Percentiles rank a stretch among this genome's conserved stretches.
Evolutionary conservation across 2,329 filamentous ascomycete species (phyloP).

Genomic region (Rutstroemia sydowiana): DNA sequence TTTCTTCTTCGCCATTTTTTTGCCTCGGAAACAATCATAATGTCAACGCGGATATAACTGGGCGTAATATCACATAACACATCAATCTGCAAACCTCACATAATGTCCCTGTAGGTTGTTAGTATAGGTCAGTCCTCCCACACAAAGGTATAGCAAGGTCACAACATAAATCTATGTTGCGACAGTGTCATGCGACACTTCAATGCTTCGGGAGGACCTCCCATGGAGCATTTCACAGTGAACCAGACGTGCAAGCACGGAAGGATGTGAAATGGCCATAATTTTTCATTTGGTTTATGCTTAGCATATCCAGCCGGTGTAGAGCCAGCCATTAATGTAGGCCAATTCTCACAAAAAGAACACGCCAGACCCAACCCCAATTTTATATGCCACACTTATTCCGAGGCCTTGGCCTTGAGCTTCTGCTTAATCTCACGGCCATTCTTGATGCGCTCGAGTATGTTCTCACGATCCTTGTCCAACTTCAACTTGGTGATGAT

Average conservation of each 20-base stretch:
- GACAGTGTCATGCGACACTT: conserved; percentile 12
- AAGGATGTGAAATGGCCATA: conserved; percentile 66
- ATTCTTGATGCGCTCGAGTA: conserved; percentile 75
- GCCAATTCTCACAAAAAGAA: conserved; percentile 16
- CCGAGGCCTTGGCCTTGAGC: conserved; percentile 32
- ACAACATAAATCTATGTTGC: conserved; percentile 14
- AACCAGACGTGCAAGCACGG: conserved; percentile 33
- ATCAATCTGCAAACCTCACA: background rate
- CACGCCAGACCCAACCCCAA: conserved; percentile 16
- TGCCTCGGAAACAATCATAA: conserved; percentile 78
- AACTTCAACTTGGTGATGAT: conserved; percentile 99
- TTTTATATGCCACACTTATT: conserved; percentile 17
- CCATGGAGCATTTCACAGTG: conserved; percentile 67
- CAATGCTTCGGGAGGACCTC: conserved; percentile 63
- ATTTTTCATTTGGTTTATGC: conserved; percentile 29
- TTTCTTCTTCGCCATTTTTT: conserved; percentile 85
- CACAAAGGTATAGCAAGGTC: conserved; percentile 30
- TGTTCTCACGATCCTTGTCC: conserved; percentile 87
- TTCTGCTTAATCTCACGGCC: conserved; percentile 72
- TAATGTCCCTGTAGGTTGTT: conserved; percentile 13
- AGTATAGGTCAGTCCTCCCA: conserved; percentile 23
- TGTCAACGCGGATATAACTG: conserved; percentile 80
- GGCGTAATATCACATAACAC: conserved; percentile 43
- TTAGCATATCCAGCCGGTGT: conserved; percentile 17
- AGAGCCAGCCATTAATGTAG: conserved; percentile 12